These are phyloP conservation scores for Coniochaeta ligniaria DNA, from an alignment of 2,329 filamentous ascomycete species.

Conservation along the genomic window DNA sequence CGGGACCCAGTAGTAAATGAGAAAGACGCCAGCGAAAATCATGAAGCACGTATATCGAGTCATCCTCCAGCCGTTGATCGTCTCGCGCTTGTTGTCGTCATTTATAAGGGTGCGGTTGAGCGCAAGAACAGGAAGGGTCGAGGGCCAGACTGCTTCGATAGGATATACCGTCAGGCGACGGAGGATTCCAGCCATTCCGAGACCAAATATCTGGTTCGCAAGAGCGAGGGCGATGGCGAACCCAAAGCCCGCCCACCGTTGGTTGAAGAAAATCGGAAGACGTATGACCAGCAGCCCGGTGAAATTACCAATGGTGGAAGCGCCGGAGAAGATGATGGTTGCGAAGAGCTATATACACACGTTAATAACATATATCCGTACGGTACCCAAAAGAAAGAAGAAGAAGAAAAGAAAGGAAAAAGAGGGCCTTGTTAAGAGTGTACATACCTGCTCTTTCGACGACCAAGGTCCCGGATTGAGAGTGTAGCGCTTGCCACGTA, in stretches of 20 bases:
- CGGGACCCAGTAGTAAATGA: constrained; percentile 41
- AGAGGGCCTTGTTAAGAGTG: too few relatives aligned
- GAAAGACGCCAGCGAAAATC: constrained; percentile 26
- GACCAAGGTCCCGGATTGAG: constrained; percentile 34
- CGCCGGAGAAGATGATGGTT: constrained; percentile 30
- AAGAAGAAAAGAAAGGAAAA: too few relatives aligned
- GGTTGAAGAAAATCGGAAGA: constrained; percentile 31
- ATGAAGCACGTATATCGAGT: constrained; percentile 37
- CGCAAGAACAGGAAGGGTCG: constrained; percentile 27
- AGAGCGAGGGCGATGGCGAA: constrained; percentile 32
- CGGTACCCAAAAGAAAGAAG: too few relatives aligned
- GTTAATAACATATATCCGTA: too few relatives aligned
- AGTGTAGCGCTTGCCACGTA: constrained; percentile 29
- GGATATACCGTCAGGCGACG: constrained; percentile 30
- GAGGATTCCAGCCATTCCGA: constrained; percentile 32
- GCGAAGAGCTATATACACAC: constrained; percentile 34
- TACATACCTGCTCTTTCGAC: constrained; percentile 35
- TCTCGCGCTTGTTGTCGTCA: constrained; percentile 24
- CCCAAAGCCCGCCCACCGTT: constrained; percentile 29
- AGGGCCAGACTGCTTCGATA: constrained; percentile 32
- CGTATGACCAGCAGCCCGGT: constrained; percentile 26
- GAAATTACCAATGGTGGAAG: constrained; percentile 25
- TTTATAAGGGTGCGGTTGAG: constrained; percentile 24
- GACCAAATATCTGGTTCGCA: constrained; percentile 33
- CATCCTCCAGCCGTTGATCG: constrained; percentile 34